Conservation (phyloP, 768 basidiomycete species). For the Hygrocybe punicea region DNA sequence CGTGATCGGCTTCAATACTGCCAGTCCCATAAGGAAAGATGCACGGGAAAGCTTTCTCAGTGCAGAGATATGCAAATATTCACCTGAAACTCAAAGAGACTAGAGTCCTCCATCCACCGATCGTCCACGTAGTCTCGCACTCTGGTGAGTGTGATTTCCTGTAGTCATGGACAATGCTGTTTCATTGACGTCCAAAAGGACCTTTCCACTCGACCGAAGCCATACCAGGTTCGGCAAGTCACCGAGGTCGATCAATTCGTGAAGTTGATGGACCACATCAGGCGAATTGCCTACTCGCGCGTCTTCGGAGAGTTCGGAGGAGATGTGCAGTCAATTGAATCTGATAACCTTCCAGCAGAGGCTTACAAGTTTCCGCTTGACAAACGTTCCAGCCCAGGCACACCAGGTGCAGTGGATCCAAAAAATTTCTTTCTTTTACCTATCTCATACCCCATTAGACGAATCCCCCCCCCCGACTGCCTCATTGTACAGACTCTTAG, state of each 20-base stretch:
- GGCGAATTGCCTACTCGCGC: too few species aligned
- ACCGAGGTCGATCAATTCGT: too few species aligned
- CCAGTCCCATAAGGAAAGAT: constrained; percentile 34
- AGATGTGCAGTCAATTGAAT: too few species aligned
- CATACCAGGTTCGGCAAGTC: too few species aligned
- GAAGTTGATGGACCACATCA: too few species aligned
- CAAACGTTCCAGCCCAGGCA: not conserved
- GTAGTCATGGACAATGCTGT: constrained; percentile 2
- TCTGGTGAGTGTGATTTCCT: not conserved
- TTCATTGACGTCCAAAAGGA: too few species aligned
- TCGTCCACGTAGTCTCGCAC: not conserved
- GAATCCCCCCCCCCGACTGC: not conserved
- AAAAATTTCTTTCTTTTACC: not conserved
- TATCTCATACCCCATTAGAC: not conserved
- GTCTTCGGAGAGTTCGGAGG: too few species aligned
- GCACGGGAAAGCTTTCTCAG: constrained; percentile 18
- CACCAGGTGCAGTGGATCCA: not conserved
- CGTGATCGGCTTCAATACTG: constrained; percentile 24
- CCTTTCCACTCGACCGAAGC: too few species aligned
- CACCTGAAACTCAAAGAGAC: constrained; percentile 1
- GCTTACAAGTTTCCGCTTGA: not conserved
- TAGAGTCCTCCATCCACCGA: not conserved
- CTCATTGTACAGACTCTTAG: not conserved
- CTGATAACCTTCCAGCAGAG: not conserved
- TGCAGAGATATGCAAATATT: not conserved